Evolutionary conservation across 768 basidiomycete genomes (phyloP), one percentile per base, ranked within the genome.

Genomic region (Lactarius sp.): DNA sequence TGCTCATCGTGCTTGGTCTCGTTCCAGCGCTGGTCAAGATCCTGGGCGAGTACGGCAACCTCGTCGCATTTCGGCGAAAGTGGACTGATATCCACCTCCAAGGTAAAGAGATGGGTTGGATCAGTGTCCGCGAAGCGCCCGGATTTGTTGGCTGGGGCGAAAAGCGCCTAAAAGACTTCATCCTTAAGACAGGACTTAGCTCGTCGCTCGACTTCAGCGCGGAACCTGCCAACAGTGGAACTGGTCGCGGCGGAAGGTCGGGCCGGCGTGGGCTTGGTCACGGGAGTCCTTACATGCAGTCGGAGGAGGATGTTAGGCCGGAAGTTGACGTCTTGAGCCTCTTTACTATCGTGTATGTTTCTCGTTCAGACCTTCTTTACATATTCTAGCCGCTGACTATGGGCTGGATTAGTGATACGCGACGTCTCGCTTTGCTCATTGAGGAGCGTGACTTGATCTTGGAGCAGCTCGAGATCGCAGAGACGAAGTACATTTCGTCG

Each of bases 401-500:
- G 46, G n/a, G 39, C 34, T 22, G 14, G 6, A 31, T 9, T 62
- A 92, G 90, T 31, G 87, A 91, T 69, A 92, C 88, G 0, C 79
- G 81, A 14, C 78, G 78, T 4, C 76, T 92, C n/a, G 83, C 85
- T 0, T 66, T 82, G 6, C 81, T 92, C 34, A 88, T 92, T 49
- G 83, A 85, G 50, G 85, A 91, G 71, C 80, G 91, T 34, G 90
- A 91, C 65, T 80, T 83, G 69, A 83, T 91, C 22, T 74, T 93
- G n/a, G 85, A 90, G 67, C 85, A 88, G 65, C 78, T 93, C 9
- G 90, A 93, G 76, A 83, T 86, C 57, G 88, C 90, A 12, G 90
- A 92, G 75, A 83, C 86, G 12, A 82, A 80, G 69, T 94, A 91
- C 69, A 90, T 90, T 66, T 78, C 79, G 60, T 91, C 87, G 5